A percentile compares a stretch with the other conserved stretches of the same genome.
Conservation (phyloP, 1,139 yeast species). For the Pichia sp. region DNA sequence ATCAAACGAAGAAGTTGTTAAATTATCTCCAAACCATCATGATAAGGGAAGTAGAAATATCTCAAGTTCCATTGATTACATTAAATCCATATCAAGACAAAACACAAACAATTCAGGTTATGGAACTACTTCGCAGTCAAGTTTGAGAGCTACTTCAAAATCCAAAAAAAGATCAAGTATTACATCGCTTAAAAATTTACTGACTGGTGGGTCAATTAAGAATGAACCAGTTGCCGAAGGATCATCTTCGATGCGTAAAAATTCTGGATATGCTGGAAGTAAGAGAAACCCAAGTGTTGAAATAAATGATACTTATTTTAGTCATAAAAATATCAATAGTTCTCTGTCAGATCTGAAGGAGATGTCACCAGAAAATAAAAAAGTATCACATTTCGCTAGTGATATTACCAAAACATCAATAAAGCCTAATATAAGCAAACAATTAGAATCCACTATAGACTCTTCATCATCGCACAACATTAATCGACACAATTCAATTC, state of each 20-base stretch:
- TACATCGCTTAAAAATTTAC: slow-evolving; percentile 37
- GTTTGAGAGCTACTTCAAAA: slow-evolving; percentile 1
- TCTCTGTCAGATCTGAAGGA: slow-evolving; percentile 15
- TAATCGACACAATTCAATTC: slow-evolving; percentile 42
- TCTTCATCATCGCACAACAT: no score
- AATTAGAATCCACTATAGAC: background rate
- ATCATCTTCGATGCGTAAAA: slow-evolving; percentile 12
- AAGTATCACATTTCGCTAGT: background rate
- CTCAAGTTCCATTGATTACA: slow-evolving; percentile 51
- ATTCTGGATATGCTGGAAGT: background rate
- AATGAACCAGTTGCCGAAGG: slow-evolving; percentile 8
- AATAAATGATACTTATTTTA: background rate
- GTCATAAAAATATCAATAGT: slow-evolving; percentile 2
- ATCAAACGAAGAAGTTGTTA: slow-evolving; percentile 29
- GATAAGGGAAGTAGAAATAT: slow-evolving; percentile 30
- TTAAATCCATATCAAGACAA: slow-evolving; percentile 43
- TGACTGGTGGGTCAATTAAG: slow-evolving; percentile 35
- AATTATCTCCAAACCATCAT: slow-evolving; percentile 31
- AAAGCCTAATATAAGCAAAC: background rate
- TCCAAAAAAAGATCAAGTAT: slow-evolving; percentile 37
- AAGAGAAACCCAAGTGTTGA: slow-evolving; percentile 18
- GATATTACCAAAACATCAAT: background rate
- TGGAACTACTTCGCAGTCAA: background rate
- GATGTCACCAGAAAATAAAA: slow-evolving; percentile 18
- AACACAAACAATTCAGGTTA: slow-evolving; percentile 29